phyloP scores from a whole-genome alignment of 192 early-diverging fungal species.

The Blastocladiella britannica region DNA sequence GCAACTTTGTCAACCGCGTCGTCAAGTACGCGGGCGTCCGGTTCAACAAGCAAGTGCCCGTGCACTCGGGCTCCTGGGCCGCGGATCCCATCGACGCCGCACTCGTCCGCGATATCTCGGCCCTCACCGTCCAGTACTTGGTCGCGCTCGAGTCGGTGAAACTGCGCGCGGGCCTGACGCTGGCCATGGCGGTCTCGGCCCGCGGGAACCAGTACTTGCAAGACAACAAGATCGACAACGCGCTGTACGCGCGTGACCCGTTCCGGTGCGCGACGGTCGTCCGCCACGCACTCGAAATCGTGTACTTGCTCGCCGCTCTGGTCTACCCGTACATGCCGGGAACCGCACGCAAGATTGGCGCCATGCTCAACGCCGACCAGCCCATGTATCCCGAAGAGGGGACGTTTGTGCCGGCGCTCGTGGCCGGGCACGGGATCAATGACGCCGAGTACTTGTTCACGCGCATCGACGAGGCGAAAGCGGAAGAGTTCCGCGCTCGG shows the following conservation, averaged over 20 bases:
- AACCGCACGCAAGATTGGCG: slow-evolving; percentile 51
- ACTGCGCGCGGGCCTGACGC: slow-evolving; percentile 53
- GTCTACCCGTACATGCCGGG: slow-evolving; percentile 85
- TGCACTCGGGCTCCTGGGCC: slow-evolving; percentile 37
- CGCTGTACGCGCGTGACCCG: slow-evolving; percentile 55
- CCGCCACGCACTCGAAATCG: slow-evolving; percentile 57
- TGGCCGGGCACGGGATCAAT: slow-evolving; percentile 71
- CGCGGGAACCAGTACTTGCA: slow-evolving; percentile 91
- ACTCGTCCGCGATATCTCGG: slow-evolving; percentile 68
- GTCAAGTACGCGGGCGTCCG: slow-evolving; percentile 77
- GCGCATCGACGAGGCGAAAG: slow-evolving; percentile 65
- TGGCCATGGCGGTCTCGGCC: slow-evolving; percentile 84
- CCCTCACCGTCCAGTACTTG: slow-evolving; percentile 48
- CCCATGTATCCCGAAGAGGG: slow-evolving; percentile 60
- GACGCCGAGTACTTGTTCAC: slow-evolving; percentile 82
- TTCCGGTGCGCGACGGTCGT: slow-evolving; percentile 73
- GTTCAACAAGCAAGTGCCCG: too few relatives aligned
- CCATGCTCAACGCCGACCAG: slow-evolving; percentile 64
- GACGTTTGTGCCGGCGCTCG: slow-evolving; percentile 16
- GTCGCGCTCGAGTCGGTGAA: slow-evolving; percentile 64
- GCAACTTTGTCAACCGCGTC: slow-evolving; percentile 95
- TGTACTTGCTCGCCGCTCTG: slow-evolving; percentile 70
- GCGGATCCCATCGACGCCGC: slow-evolving; percentile 37
- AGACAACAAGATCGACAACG: slow-evolving; percentile 76
- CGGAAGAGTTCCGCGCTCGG: slow-evolving; percentile 49